These are phyloP conservation scores for Ceratobasidium papillatum DNA, from an alignment of 1,284 basidiomycete genomes.

Conservation along the genomic window DNA sequence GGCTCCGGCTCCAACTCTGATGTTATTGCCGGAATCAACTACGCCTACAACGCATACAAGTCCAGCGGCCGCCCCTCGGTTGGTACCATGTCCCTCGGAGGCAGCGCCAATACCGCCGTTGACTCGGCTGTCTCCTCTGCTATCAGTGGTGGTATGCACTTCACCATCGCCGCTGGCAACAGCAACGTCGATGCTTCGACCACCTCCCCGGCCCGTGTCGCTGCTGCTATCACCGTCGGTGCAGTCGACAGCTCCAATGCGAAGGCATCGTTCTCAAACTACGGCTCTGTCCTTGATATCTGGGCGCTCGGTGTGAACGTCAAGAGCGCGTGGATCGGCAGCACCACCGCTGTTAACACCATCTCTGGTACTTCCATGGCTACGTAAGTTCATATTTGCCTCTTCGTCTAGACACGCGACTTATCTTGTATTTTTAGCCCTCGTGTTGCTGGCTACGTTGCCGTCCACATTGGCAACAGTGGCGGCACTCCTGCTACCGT, in stretches of 20 bases:
- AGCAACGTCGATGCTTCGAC: conserved; percentile 62
- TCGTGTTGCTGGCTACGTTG: neutral
- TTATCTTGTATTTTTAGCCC: neutral
- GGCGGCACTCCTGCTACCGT: neutral
- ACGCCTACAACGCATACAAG: conserved; percentile 72
- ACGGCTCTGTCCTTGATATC: conserved; percentile 55
- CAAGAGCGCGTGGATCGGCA: conserved; percentile 76
- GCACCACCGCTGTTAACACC: conserved; percentile 66
- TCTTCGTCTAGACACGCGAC: too few relatives aligned
- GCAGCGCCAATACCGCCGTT: conserved; percentile 36
- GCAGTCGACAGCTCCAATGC: conserved; percentile 83
- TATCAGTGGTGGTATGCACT: conserved; percentile 86
- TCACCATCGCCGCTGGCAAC: conserved; percentile 91
- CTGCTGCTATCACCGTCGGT: conserved; percentile 85
- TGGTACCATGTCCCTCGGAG: conserved; percentile 42
- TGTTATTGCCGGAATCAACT: conserved; percentile 85
- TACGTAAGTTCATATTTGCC: neutral
- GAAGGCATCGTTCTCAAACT: conserved; percentile 89
- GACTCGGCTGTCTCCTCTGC: conserved; percentile 55
- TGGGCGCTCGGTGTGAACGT: conserved; percentile 71
- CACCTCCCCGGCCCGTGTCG: conserved; percentile 62
- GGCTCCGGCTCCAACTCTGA: conserved; percentile 96
- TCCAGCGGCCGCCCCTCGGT: conserved; percentile 35
- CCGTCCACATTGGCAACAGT: neutral
- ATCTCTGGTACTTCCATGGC: conserved; percentile 81